Percentiles rank a stretch among this genome's conserved stretches.
These are phyloP conservation scores for Yamadazyma sp. DNA, from an alignment of 1,139 yeast genomes.

Conservation along the genomic window DNA sequence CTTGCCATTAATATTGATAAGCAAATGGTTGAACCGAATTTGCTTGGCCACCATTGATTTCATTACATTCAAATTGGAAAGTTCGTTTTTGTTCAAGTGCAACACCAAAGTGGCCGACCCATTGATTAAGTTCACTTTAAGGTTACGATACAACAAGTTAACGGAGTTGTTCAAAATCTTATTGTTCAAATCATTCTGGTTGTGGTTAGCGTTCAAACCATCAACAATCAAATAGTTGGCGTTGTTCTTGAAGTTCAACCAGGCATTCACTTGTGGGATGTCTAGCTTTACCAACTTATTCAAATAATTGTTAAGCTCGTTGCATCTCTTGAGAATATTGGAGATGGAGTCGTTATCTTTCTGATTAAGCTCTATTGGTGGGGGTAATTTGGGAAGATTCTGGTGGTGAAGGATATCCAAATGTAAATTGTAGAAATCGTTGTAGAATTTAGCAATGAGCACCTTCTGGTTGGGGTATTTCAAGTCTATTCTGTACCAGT, in stretches of 20 bases:
- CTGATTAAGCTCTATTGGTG: conserved; percentile 34
- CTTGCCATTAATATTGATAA: conserved; percentile 23
- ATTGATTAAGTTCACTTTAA: conserved; percentile 26
- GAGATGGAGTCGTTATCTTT: conserved; percentile 7
- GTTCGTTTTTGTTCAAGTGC: conserved; percentile 25
- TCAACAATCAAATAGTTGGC: conserved; percentile 7
- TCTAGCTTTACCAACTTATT: conserved; percentile 20
- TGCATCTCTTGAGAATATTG: conserved; percentile 25
- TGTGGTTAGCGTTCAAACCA: conserved; percentile 7
- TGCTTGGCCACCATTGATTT: conserved; percentile 28
- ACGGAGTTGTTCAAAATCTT: conserved; percentile 24
- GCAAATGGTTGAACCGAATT: conserved; percentile 27
- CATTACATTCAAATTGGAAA: conserved; percentile 26
- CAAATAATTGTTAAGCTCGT: conserved; percentile 36
- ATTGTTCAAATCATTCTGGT: conserved; percentile 23
- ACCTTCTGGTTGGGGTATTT: conserved; percentile 31
- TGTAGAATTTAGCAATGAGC: conserved; percentile 40
- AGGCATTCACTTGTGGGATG: conserved; percentile 25
- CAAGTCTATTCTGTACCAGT: conserved; percentile 46
- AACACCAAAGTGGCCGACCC: conserved; percentile 27
- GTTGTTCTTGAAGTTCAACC: conserved; percentile 28
- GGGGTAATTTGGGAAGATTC: conserved; percentile 41
- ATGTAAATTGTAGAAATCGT: conserved; percentile 45
- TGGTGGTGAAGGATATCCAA: conserved; percentile 17
- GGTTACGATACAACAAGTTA: conserved; percentile 23